A percentile compares a stretch with the other conserved stretches of the same genome.
phyloP scores from a whole-genome alignment of 129 eudicot species.

The Rutidosis leptorrhynchoides region DNA sequence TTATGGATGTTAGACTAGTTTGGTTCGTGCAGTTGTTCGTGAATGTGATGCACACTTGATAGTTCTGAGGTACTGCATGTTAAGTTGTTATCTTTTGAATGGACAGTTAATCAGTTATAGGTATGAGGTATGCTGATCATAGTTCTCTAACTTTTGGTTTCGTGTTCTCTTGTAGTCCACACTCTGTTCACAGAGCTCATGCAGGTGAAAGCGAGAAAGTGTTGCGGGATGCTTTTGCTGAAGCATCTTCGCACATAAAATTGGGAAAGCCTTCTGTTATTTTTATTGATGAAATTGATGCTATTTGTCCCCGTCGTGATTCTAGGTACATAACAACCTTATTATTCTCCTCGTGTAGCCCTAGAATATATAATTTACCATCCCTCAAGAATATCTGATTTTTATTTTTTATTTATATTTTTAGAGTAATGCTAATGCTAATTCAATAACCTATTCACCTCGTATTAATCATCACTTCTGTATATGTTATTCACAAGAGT shows the following conservation, averaged over 20 bases:
- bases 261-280: slow-evolving; percentile 79
- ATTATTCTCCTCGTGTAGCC: neutral
- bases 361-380: neutral
- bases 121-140: neutral
- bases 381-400: slow-evolving; percentile 4
- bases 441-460: neutral
- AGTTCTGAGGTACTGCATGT: slow-evolving; percentile 54
- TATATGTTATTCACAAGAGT: neutral
- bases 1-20: slow-evolving; percentile 64
- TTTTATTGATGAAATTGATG: slow-evolving; percentile 95
- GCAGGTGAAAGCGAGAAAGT: slow-evolving; percentile 94
- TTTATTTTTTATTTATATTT: neutral
- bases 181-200: slow-evolving; percentile 80
- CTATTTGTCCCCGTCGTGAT: slow-evolving; percentile 86
- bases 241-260: slow-evolving; percentile 65
- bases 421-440: neutral
- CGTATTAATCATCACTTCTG: neutral
- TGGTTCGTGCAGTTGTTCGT: slow-evolving; percentile 91
- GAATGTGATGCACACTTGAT: slow-evolving; percentile 79
- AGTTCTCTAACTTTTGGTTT: slow-evolving; percentile 11
- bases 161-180: slow-evolving; percentile 67
- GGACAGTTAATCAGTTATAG: too few relatives aligned
- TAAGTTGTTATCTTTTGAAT: neutral
- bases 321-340: slow-evolving; percentile 51
- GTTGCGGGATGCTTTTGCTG: slow-evolving; percentile 77